These are phyloP conservation scores for Cornus florida DNA, from an alignment of 148 eudicot species.

Conservation along the genomic window DNA sequence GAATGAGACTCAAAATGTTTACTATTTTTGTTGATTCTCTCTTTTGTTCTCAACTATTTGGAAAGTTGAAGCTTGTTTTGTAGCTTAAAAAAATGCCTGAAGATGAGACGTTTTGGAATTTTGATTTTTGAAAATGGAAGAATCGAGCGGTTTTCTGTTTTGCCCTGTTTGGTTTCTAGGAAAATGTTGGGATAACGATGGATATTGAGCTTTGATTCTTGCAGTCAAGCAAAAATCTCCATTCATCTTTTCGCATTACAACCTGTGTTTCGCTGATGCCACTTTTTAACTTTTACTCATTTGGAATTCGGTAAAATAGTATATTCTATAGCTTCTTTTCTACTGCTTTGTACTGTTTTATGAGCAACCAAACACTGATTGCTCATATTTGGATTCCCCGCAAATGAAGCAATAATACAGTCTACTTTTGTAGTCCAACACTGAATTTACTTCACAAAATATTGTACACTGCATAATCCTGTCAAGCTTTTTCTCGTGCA, in stretches of 20 bases:
- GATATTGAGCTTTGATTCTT: background rate
- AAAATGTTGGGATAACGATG: background rate
- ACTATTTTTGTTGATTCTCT: background rate
- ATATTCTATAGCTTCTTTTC: background rate
- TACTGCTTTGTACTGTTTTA: background rate
- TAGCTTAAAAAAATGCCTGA: constrained; percentile 1
- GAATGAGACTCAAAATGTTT: background rate
- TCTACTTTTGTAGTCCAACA: too few relatives aligned
- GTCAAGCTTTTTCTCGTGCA: too few relatives aligned
- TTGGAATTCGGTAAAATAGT: background rate
- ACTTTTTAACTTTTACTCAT: background rate
- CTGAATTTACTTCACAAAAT: too few relatives aligned
- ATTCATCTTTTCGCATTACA: too few relatives aligned
- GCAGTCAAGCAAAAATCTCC: too few relatives aligned
- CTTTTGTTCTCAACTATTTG: background rate
- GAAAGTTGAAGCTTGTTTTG: background rate
- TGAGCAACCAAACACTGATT: background rate
- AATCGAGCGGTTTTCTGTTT: background rate
- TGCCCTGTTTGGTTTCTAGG: background rate
- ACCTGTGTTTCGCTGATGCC: background rate
- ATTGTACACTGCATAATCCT: too few relatives aligned
- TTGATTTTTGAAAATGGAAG: background rate
- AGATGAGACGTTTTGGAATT: background rate
- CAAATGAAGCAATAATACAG: too few relatives aligned
- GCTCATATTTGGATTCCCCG: background rate